Evolutionary conservation across 2,329 filamentous ascomycete genomes (phyloP).

Genomic region (Fusarium burgessii): DNA sequence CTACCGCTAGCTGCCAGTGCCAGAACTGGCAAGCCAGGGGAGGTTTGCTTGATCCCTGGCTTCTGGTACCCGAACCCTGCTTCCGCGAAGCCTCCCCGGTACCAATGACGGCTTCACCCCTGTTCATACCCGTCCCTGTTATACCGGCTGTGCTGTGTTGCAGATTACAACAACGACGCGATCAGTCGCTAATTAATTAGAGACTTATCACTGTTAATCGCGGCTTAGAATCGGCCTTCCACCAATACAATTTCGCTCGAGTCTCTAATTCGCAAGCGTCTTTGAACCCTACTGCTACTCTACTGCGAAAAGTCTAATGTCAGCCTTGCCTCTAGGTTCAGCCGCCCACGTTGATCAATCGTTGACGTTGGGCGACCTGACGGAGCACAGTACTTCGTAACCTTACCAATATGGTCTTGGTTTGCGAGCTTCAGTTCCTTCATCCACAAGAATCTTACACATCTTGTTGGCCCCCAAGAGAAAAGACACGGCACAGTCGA

Average conservation of each 20-base stretch:
- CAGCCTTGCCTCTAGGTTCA: constrained; percentile 19
- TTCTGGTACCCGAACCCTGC: constrained; percentile 27
- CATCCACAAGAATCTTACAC: not conserved
- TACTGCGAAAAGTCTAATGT: constrained; percentile 1
- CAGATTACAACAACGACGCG: constrained; percentile 28
- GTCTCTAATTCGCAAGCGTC: constrained; percentile 16
- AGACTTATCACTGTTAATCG: constrained; percentile 32
- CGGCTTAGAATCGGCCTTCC: constrained; percentile 15
- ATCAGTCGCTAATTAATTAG: constrained; percentile 21
- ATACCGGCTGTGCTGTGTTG: constrained; percentile 33
- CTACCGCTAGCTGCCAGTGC: constrained; percentile 28
- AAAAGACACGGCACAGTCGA: not conserved
- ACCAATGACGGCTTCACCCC: constrained; percentile 27
- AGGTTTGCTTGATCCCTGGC: constrained; percentile 21
- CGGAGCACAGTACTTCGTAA: not conserved
- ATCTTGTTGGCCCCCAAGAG: not conserved
- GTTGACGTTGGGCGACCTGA: not conserved
- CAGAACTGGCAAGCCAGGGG: constrained; percentile 33
- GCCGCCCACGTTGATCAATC: constrained; percentile 1
- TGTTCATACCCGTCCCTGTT: constrained; percentile 33
- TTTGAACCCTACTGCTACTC: not conserved
- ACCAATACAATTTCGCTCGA: constrained; percentile 10
- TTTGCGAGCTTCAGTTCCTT: constrained; percentile 7
- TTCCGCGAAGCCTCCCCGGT: constrained; percentile 32
- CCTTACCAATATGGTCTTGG: constrained; percentile 7